Conservation (phyloP, 1,284 basidiomycete species). For the Tilletia setariae region DNA sequence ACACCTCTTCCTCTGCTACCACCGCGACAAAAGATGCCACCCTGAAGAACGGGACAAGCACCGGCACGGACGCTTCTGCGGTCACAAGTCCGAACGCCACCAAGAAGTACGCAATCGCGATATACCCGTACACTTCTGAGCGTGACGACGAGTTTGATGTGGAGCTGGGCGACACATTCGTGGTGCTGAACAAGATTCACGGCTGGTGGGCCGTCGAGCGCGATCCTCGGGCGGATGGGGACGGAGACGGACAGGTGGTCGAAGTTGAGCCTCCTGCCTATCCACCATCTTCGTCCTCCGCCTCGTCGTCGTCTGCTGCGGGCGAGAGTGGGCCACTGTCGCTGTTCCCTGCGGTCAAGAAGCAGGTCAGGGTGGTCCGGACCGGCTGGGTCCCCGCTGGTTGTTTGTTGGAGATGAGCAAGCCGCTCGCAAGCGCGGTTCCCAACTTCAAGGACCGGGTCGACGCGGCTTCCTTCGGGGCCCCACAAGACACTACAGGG, state of each 20-base stretch:
- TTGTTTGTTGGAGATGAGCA: conserved; percentile 80
- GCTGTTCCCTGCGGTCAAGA: not conserved
- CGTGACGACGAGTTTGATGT: conserved; percentile 98
- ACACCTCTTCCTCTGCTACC: not conserved
- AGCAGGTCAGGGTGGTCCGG: not conserved
- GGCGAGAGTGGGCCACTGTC: not conserved
- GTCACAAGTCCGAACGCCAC: not conserved
- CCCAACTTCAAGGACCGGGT: conserved; percentile 13
- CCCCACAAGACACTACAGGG: not conserved
- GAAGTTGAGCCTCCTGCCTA: not conserved
- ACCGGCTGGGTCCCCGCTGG: conserved; percentile 60
- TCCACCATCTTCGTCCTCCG: too few relatives aligned
- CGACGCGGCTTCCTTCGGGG: not conserved
- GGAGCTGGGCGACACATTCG: conserved; percentile 70
- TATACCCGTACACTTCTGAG: conserved; percentile 93
- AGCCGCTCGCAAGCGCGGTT: conserved; percentile 39
- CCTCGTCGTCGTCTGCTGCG: not conserved
- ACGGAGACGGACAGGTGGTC: conserved; percentile 64
- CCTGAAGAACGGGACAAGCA: not conserved
- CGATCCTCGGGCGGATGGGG: conserved; percentile 70
- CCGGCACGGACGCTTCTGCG: not conserved
- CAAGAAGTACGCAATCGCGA: conserved; percentile 74
- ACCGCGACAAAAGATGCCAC: not conserved
- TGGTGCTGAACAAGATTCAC: conserved; percentile 85
- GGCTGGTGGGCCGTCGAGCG: conserved; percentile 99